Base-by-base conservation (phyloP, 2,329 filamentous ascomycete genomes). In the Paraphoma chrysanthemicola region DNA sequence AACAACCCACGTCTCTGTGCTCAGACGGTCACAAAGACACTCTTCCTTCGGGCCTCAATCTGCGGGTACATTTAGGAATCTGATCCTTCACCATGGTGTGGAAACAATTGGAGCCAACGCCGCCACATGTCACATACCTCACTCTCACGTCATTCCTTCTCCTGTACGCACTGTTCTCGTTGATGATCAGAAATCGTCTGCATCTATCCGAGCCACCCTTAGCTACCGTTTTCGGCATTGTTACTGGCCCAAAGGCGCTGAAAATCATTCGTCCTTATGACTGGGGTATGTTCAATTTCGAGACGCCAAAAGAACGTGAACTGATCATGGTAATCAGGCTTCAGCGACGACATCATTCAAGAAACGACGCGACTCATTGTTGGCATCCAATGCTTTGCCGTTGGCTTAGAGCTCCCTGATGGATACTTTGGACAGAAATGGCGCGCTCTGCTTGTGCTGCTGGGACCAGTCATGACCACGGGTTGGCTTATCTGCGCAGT, bases 391-490 rank as follows among this genome's bases (percentile, higher is more conserved):
- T 76, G 74, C 31, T 77, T 77, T 44, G 72, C 73, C 30, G 70
- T 76, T 31, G 74, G 74, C 18, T 63, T 77, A 11, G 75, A 77
- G 46, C 69, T 77, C 2, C 79, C 80, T 5, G 72, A 76, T 33
- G 68, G 69, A 57, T 86, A 84, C 66, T 80, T 84, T 56, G 75
- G 73, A 23, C 77, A 78, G 54, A 82, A 85, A 63, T 86, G 84
- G 72, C 82, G 76, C 51, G 84, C 81, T 31, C 66, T 85, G 4
- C 72, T 74, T 7, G 76, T 84, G 57, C 68, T 85, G 39, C 73
- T 85, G 1, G 82, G 81, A 0, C 82, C 82, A 0, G 81, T 84
- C 50, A 85, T 85, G 83, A 71, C 77, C 0, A 79, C 80, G 48
- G 77, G 80, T 45, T 82, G 80, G 80, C 60, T 81, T 18, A 73